Conservation (phyloP, 2,329 filamentous ascomycete species). For the Clonostachys sp. region DNA sequence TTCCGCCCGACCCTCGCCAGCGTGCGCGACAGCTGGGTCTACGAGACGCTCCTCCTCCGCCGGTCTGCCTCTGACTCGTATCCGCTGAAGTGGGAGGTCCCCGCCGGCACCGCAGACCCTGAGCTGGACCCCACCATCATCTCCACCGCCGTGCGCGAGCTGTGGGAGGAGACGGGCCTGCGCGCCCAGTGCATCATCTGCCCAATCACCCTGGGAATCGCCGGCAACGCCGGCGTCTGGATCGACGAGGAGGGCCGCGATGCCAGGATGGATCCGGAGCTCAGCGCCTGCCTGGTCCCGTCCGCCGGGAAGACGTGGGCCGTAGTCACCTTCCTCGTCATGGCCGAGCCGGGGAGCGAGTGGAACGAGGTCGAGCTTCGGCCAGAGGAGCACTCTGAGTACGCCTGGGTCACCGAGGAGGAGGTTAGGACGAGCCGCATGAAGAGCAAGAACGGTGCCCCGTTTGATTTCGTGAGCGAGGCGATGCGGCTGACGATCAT, state of each 20-base stretch:
- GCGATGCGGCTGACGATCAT: not conserved
- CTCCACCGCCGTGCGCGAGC: not conserved
- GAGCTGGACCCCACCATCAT: not conserved
- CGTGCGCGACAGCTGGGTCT: not conserved
- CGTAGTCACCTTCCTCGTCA: not conserved
- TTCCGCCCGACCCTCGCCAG: not conserved
- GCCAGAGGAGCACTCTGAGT: not conserved
- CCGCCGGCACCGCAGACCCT: not conserved
- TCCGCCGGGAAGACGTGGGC: not conserved
- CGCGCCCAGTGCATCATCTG: not conserved
- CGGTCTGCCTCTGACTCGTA: not conserved
- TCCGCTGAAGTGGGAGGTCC: conserved; percentile 1
- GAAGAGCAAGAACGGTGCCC: not conserved
- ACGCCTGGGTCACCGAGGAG: not conserved
- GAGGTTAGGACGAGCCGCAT: not conserved
- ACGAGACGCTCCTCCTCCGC: not conserved
- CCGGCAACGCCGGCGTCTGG: not conserved
- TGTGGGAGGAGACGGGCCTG: not conserved
- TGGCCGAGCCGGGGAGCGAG: not conserved
- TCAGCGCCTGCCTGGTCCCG: not conserved
- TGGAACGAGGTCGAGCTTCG: not conserved
- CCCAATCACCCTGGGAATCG: not conserved
- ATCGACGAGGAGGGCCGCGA: not conserved
- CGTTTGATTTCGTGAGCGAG: not conserved
- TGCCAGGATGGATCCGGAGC: not conserved